phyloP scores from a whole-genome alignment of 1,284 basidiomycete species.

The Cryptococcus sp. region DNA sequence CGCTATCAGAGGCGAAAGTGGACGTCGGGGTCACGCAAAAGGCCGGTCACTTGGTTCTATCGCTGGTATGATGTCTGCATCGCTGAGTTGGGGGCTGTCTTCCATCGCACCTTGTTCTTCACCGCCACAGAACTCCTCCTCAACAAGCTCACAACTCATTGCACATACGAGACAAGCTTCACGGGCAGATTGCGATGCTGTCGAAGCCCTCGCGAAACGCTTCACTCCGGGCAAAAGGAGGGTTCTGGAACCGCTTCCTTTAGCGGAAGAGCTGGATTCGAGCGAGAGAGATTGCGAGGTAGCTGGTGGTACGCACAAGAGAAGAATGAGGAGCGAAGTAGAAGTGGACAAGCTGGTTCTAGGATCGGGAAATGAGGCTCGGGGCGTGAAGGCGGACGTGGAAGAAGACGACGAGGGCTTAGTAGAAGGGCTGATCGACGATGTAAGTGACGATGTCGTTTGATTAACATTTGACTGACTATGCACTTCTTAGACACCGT shows the following conservation, averaged over 20 bases:
- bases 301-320: conserved; percentile 13
- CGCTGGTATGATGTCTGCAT: conserved; percentile 24
- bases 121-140: not conserved
- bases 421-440: conserved; percentile 19
- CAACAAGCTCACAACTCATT: not conserved
- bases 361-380: not conserved
- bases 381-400: conserved; percentile 2
- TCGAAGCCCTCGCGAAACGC: conserved; percentile 26
- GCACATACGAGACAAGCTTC: not conserved
- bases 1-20: conserved; percentile 1
- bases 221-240: conserved; percentile 25
- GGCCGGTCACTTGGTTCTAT: conserved; percentile 26
- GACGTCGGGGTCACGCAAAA: conserved; percentile 17
- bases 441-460: conserved; percentile 11
- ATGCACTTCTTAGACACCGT: conserved; percentile 12
- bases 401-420: conserved; percentile 13
- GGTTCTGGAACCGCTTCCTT: conserved; percentile 29
- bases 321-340: conserved; percentile 22
- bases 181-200: conserved; percentile 19
- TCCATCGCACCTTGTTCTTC: not conserved
- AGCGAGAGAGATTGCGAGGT: not conserved
- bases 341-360: conserved; percentile 24
- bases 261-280: not conserved
- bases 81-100: conserved; percentile 14
- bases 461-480: not conserved